A percentile compares a stretch with the other conserved stretches of the same genome.
Conservation (phyloP, 257 asterid genomes). For the Rubia yunnanensis region DNA sequence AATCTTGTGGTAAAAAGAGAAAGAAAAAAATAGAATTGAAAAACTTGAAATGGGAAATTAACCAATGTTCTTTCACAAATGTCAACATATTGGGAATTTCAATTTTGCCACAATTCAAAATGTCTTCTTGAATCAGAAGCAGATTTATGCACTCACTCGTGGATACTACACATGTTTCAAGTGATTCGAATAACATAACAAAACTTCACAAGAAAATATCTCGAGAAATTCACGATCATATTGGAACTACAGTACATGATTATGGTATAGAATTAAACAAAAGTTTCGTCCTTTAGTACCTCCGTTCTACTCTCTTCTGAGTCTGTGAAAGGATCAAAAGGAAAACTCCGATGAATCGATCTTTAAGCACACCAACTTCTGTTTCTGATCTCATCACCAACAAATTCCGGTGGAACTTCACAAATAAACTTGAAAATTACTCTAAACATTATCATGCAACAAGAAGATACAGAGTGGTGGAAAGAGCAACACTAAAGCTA, state of each 20-base stretch:
- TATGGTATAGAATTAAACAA: too few species aligned
- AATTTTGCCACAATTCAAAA: background rate
- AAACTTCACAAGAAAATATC: too few species aligned
- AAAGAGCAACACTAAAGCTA: conserved; percentile 7
- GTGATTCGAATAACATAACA: too few species aligned
- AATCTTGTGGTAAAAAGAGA: background rate
- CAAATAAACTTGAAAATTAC: background rate
- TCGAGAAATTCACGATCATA: too few species aligned
- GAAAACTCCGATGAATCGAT: conserved; percentile 6
- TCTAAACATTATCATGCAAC: background rate
- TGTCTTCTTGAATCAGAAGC: conserved; percentile 6
- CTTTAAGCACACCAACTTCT: conserved; percentile 4
- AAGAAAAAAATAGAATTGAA: too few species aligned
- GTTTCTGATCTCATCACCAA: background rate
- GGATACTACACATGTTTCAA: too few species aligned
- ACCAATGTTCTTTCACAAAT: conserved; percentile 6
- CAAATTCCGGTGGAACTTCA: background rate
- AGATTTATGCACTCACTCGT: too few species aligned
- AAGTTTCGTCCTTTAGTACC: background rate
- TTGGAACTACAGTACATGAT: too few species aligned
- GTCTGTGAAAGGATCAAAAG: background rate
- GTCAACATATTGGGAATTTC: conserved; percentile 7
- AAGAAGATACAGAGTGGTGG: conserved; percentile 7
- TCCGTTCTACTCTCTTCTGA: conserved; percentile 2
- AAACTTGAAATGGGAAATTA: background rate